Base-by-base conservation (phyloP, 768 basidiomycete genomes). In the Podaxis sp. region DNA sequence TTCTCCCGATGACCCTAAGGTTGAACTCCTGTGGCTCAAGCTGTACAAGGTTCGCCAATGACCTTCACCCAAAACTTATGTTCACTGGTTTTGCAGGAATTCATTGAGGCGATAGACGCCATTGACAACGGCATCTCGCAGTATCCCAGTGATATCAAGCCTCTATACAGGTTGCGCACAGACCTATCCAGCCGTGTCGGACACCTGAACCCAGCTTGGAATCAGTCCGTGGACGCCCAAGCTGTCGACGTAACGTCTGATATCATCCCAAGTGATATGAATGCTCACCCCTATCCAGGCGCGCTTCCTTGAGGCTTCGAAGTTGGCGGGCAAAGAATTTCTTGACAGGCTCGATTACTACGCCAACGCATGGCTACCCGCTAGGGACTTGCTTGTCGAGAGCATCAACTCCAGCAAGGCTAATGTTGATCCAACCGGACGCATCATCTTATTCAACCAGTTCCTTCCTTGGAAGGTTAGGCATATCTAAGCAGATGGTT, bases 81-180 rank as follows among this genome's bases (percentile, higher is more conserved):
- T 61, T 64, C 23, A 21, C 47, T 32, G 52, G 14, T 36, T 11
- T 25, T 4, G 9, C 61, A 94, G 87, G 92, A 95, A 70, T 94
- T 96, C 68, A 89, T 99, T 48, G 96, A 99, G 74, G 91, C 89
- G 9, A 86, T 98, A 63, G 95, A 97, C 72, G 96, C 83, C 3
- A 89, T 95, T 70, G 96, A 99, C 77, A 99, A 99, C 70, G 96
- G 96, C 16, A 84, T 99, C 64, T 82, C 86, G 2, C 91, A 93
- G 68, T 95, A 91, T 72, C 78, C 86, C 2, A 73, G 77, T 2
- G 86, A 87, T 55, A 70, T 89, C 58, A 77, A 82, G 63, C 83
- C 90, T 7, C 81, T 76, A 60, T 99, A 98, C 76, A 81, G 82
- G 64, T 86, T 77, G 64, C 78, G 85, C 50, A 96, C 95, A 11